Base-by-base conservation (phyloP, 106 monocot genomes). In the Dendrobium catenatum region DNA sequence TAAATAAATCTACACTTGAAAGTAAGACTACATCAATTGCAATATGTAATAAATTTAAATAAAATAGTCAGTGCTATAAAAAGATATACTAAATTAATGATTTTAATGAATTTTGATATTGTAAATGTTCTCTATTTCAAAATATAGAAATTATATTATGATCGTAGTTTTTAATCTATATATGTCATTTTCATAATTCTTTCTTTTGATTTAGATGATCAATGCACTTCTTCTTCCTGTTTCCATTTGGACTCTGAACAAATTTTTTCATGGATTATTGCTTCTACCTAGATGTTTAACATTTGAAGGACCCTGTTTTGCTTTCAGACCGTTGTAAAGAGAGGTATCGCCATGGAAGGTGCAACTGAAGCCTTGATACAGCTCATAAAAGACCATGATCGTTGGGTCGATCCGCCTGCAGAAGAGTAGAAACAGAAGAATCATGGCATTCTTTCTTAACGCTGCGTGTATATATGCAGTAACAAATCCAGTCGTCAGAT, bases 291-390 rank as follows among this genome's bases (percentile, higher is more conserved):
- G 8, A 73, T 24, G 1, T 9, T 10, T 82, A 9, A 48, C 9
- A 5, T 72, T 42, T 19, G 46, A 73, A 10, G 18, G 19, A 6
- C 4, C 9, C 18, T n/a, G n/a, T 40, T 20, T 17, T 58, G 58
- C 56, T 77, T 77, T 37, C 86, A 99, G 99, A 89, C 85, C 6
- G 99, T 99, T 22, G 89, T 99, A 37, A 81, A 95, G 85, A 86
- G 99, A 79, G 99, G 91, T 0, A 99, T 99, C 66, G 95, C 87
- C 43, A 99, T 99, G 99, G 99, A 93, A 78, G 73, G 86, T 6
- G 99, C 99, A 26, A 95, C 99, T 24, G 95, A 95, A 6, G 99
- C 95, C n/a, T 81, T 99, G 73, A 93, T 99, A 73, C 91, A 99
- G 85, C 87, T 99, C 44, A 95, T 99, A 76, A 99, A 99, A 81